Conservation (phyloP, 495 filamentous ascomycete species). For the Aspergillus olivimuriae region DNA sequence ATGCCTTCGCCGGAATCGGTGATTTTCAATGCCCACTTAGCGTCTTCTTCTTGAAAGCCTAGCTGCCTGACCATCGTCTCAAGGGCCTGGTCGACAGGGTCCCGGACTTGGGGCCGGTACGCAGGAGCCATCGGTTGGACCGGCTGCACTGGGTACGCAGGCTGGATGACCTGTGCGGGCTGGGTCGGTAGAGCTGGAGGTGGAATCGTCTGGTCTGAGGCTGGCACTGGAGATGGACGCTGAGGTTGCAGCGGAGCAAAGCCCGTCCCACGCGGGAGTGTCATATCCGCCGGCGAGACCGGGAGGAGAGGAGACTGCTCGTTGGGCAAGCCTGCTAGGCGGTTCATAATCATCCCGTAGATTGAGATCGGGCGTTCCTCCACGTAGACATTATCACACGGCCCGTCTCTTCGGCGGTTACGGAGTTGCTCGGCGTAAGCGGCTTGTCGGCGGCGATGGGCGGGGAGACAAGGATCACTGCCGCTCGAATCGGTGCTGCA, state of each 20-base stretch:
- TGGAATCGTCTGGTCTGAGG: no score
- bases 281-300: background rate
- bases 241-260: background rate
- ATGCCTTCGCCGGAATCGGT: slow-evolving; percentile 48
- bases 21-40: slow-evolving; percentile 47
- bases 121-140: slow-evolving; percentile 16
- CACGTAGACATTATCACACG: slow-evolving; percentile 25
- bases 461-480: slow-evolving; percentile 4
- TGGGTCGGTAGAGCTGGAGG: background rate
- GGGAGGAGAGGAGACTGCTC: slow-evolving; percentile 9
- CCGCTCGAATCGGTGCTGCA: background rate
- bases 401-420: slow-evolving; percentile 22
- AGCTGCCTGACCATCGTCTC: slow-evolving; percentile 40
- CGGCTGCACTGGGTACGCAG: slow-evolving; percentile 5
- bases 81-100: slow-evolving; percentile 47
- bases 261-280: background rate
- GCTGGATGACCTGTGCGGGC: slow-evolving; percentile 2
- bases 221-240: background rate
- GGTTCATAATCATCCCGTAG: slow-evolving; percentile 32
- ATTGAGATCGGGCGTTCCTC: slow-evolving; percentile 43
- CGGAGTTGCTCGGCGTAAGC: slow-evolving; percentile 37
- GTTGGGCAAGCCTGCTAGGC: slow-evolving; percentile 20
- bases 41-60: slow-evolving; percentile 42
- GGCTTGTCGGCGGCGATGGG: slow-evolving; percentile 31
- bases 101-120: slow-evolving; percentile 37